A percentile compares a stretch with the other conserved stretches of the same genome.
These are phyloP conservation scores for Chytriomyces sp. DNA, from an alignment of 192 early-diverging fungal genomes.

Conservation along the genomic window DNA sequence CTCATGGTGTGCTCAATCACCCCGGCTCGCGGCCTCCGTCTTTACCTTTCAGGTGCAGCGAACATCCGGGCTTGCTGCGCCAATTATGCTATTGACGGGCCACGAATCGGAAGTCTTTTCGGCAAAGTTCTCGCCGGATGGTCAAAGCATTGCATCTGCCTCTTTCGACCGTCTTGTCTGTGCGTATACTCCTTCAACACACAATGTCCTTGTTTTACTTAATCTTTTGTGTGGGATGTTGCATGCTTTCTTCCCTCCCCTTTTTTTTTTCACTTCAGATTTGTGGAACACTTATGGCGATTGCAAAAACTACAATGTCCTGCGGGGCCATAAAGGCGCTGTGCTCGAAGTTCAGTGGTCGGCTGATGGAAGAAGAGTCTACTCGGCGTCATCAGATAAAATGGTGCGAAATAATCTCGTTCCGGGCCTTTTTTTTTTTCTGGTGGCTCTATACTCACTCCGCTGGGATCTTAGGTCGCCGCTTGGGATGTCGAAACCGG, in stretches of 20 bases:
- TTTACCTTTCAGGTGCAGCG: conserved; percentile 51
- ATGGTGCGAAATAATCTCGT: conserved; percentile 25
- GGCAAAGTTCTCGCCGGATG: conserved; percentile 83
- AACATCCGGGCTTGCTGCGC: conserved; percentile 77
- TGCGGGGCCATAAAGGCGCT: conserved; percentile 85
- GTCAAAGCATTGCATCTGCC: conserved; percentile 82
- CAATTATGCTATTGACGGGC: conserved; percentile 86
- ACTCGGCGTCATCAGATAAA: conserved; percentile 83
- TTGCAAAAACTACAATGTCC: conserved; percentile 82
- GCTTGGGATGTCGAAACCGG: conserved; percentile 88
- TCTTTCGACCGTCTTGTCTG: conserved; percentile 82
- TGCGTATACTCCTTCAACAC: conserved; percentile 45
- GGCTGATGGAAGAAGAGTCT: conserved; percentile 74
- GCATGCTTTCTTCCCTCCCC: conserved; percentile 48
- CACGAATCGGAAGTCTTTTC: conserved; percentile 84
- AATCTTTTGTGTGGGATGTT: background rate
- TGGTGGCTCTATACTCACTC: background rate
- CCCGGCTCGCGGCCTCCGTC: background rate
- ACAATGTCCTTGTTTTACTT: background rate
- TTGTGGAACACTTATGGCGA: conserved; percentile 95
- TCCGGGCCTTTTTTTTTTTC: background rate
- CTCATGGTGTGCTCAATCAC: background rate
- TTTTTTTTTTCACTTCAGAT: conserved; percentile 51
- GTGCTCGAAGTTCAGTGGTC: conserved; percentile 93
- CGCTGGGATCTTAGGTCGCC: conserved; percentile 36